Percentiles rank a stretch among this genome's conserved stretches.
These are phyloP conservation scores for Gossypium herbaceum DNA, from an alignment of 345 rosid species.

Conservation along the genomic window DNA sequence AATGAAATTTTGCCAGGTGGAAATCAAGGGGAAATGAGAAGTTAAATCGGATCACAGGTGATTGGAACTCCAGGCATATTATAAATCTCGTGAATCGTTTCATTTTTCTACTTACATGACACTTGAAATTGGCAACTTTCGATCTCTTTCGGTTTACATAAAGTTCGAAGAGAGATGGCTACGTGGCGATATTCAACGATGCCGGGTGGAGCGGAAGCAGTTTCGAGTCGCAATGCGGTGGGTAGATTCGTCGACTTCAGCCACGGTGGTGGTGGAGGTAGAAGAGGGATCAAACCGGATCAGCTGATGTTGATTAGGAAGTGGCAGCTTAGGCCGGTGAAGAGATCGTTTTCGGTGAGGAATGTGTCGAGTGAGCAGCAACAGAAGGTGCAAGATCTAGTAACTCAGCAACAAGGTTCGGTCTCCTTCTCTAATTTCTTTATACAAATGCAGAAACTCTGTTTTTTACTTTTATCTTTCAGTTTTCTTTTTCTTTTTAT, in stretches of 20 bases:
- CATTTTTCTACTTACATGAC: not conserved
- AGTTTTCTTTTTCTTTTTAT: not conserved
- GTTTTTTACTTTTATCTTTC: not conserved
- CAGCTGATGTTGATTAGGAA: conserved; percentile 28
- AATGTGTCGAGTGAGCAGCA: conserved; percentile 36
- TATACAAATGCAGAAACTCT: not conserved
- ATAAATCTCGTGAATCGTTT: conserved; percentile 8
- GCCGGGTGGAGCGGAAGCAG: conserved; percentile 5
- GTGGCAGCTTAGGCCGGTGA: conserved; percentile 15
- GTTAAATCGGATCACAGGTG: not conserved
- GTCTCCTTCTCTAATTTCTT: not conserved
- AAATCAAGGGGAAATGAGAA: not conserved
- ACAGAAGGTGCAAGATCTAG: conserved; percentile 27
- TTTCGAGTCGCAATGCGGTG: conserved; percentile 20
- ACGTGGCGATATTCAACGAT: conserved; percentile 7
- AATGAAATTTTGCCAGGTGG: not conserved
- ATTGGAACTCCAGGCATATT: not conserved
- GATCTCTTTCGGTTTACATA: not conserved
- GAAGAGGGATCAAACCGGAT: conserved; percentile 18
- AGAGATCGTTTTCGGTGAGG: conserved; percentile 30
- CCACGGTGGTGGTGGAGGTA: conserved; percentile 8
- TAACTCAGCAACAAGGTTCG: conserved; percentile 38
- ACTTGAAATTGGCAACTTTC: not conserved
- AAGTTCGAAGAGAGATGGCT: conserved; percentile 7
- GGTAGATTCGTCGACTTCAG: conserved; percentile 32